Evolutionary conservation across 225 moss, liverwort and hornwort species (phyloP).

Genomic region (Sphagnum tenellum): DNA sequence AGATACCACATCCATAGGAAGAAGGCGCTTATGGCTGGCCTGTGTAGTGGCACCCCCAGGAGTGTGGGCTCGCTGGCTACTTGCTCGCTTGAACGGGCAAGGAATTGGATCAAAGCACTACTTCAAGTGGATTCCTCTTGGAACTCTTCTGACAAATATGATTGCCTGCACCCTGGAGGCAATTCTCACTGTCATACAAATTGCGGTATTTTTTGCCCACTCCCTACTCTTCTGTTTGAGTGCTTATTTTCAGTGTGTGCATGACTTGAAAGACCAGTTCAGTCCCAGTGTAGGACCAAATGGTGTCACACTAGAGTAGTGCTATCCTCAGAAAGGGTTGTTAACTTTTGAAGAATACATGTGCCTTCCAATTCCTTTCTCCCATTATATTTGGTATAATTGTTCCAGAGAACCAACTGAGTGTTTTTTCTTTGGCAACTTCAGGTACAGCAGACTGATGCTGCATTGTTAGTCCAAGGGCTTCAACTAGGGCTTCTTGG

Average conservation of each 20-base stretch:
- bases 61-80: constrained; percentile 88
- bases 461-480: constrained; percentile 33
- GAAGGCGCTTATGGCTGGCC: constrained; percentile 85
- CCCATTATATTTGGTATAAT: too few species aligned
- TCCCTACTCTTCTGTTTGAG: too few species aligned
- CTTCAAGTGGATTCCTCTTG: constrained; percentile 72
- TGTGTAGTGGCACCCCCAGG: constrained; percentile 89
- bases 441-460: constrained; percentile 47
- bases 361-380: too few species aligned
- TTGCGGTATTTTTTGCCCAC: constrained; percentile 26
- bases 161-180: constrained; percentile 63
- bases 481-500: constrained; percentile 74
- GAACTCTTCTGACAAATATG: constrained; percentile 78
- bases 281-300: too few species aligned
- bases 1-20: constrained; percentile 29
- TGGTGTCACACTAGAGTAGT: too few species aligned
- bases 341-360: too few species aligned
- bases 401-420: too few species aligned
- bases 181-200: constrained; percentile 31
- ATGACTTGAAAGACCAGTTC: too few species aligned
- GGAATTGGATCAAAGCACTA: constrained; percentile 57
- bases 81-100: constrained; percentile 74
- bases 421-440: not conserved
- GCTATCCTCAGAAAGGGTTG: too few species aligned
- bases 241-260: too few species aligned